Evolutionary conservation across 257 asterid genomes (phyloP).

Genomic region (Anisodus tanguticus): DNA sequence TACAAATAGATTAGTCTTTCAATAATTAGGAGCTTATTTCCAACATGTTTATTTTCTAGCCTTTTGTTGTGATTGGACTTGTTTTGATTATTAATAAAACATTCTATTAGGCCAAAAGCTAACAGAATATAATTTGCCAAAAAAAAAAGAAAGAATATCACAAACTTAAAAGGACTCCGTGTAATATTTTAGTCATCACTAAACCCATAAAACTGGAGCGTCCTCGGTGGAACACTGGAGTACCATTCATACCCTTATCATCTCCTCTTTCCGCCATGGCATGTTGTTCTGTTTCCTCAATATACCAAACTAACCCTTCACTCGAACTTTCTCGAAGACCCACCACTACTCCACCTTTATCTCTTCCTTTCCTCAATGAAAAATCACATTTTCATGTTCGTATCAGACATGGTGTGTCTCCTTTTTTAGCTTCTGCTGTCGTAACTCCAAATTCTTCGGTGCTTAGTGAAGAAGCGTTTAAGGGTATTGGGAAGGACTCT

Average conservation of each 20-base stretch:
- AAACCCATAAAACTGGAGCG: not conserved
- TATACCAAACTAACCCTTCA: constrained; percentile 60
- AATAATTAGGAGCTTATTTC: too few species aligned
- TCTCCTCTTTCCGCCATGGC: constrained; percentile 51
- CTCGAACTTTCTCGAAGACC: constrained; percentile 45
- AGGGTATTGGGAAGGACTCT: constrained; percentile 56
- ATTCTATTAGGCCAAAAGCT: too few species aligned
- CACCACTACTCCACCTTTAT: constrained; percentile 36
- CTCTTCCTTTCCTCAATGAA: constrained; percentile 46
- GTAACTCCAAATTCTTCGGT: constrained; percentile 75
- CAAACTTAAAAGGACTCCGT: too few species aligned
- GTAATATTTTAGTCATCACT: too few species aligned
- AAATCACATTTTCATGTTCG: constrained; percentile 45
- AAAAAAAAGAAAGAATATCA: too few species aligned
- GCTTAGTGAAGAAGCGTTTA: constrained; percentile 84
- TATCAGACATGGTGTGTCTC: constrained; percentile 23
- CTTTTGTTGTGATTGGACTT: too few species aligned
- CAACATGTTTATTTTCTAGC: too few species aligned
- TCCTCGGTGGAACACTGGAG: constrained; percentile 48
- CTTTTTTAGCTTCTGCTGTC: constrained; percentile 52
- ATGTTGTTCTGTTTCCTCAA: constrained; percentile 62
- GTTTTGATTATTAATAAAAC: too few species aligned
- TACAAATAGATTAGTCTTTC: too few species aligned
- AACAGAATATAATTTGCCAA: too few species aligned
- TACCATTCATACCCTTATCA: constrained; percentile 49